phyloP scores from a whole-genome alignment of 176 grass and related monocot species.

The Canna indica region DNA sequence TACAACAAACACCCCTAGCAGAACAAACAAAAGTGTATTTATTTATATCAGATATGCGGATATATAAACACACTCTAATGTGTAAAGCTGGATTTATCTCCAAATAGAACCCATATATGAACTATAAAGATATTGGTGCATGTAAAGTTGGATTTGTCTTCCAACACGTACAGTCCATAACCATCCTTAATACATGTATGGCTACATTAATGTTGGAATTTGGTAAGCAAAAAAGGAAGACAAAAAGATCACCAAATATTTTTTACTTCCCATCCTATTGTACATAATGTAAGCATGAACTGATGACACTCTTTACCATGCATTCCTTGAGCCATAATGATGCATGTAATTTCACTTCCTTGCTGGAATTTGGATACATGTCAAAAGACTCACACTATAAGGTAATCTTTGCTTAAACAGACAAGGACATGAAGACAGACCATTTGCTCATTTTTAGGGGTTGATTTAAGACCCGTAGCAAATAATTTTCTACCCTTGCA shows the following conservation, averaged over 20 bases:
- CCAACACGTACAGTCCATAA: neutral
- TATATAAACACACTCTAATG: neutral
- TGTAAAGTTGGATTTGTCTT: neutral
- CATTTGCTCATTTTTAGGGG: neutral
- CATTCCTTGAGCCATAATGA: neutral
- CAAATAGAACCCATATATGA: neutral
- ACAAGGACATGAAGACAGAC: neutral
- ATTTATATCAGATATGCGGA: neutral
- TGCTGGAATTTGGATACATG: neutral
- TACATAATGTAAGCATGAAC: no score
- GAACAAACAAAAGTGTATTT: neutral
- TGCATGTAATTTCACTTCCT: neutral
- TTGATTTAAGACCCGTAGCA: no score
- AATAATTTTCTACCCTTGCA: no score
- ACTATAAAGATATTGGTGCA: neutral
- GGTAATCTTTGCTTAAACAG: neutral
- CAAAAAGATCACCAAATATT: no score
- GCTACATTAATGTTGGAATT: neutral
- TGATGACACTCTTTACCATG: neutral
- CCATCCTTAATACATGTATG: neutral
- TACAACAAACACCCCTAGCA: neutral
- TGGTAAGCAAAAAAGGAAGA: no score
- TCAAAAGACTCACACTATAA: neutral
- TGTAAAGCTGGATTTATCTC: neutral
- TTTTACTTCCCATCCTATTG: no score